Evolutionary conservation across 768 basidiomycete species (phyloP), one percentile per base, ranked within the genome.

Genomic region (Daedaleopsis sinensis): DNA sequence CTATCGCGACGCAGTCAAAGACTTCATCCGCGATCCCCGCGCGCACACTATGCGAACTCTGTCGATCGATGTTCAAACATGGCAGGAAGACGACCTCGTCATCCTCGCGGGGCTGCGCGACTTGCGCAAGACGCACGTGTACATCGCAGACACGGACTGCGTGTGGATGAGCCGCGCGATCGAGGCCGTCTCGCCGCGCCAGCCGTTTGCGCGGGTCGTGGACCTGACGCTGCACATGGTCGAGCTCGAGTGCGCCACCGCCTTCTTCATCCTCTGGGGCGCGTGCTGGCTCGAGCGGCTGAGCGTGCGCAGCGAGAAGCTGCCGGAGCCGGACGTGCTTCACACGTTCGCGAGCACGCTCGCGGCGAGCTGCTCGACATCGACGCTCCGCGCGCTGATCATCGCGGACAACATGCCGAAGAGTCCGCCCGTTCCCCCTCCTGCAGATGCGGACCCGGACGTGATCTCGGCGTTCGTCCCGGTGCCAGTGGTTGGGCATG

Each of bases 151-250:
- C 12, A 23, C 35, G 39, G 50, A 56, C 18, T 51, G 42, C 16
- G 39, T 49, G 7, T 52, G 48, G 55, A 49, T 55, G 2, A 6
- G 18, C 15, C n/a, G 36, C 8, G 49, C 24, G 21, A 11, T 19
- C 11, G 49, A n/a, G 44, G 10, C 18, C 39, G 3, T 32, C 27
- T 32, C 27, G 27, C 27, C 27, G 7, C 27, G n/a, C 15, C 48
- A 24, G 23, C 50, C 60, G 19, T 61, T 61, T 42, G 38, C 39
- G 27, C 13, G 35, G 0, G 27, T 61, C 18, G 55, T 44, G 1
- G 60, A 52, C n/a, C 49, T 61, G 27, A 56, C 42, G 19, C 55
- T 61, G 5, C 49, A 61, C 38, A 50, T 37, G 3, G 55, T 39
- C 13, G 23, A 21, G 1, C 19, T 61, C 38, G 55, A 52, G 9